Evolutionary conservation across 805 yeast species (phyloP).

Genomic region (Saturnispora mendoncae): DNA sequence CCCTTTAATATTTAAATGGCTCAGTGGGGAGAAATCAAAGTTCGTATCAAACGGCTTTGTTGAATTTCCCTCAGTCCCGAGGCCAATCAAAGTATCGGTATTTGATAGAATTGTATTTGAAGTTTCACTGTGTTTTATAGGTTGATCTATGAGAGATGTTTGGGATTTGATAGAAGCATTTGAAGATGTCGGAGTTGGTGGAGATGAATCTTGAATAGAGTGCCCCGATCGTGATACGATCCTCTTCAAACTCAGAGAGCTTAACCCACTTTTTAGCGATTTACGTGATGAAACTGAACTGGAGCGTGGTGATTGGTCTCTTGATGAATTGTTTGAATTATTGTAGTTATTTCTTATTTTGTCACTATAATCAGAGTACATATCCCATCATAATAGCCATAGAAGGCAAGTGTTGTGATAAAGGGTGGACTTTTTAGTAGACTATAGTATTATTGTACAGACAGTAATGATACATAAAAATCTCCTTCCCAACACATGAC

Average conservation of each 20-base stretch:
- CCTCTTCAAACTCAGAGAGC: conserved; percentile 2
- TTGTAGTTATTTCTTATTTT: not conserved
- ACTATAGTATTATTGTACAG: too few species aligned
- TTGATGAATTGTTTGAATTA: not conserved
- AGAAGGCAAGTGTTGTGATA: too few species aligned
- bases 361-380: not conserved
- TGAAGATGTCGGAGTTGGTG: not conserved
- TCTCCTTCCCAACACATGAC: too few species aligned
- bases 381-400: too few species aligned
- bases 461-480: too few species aligned
- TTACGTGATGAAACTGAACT: not conserved
- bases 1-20: not conserved
- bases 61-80: too few species aligned
- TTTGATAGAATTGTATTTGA: not conserved
- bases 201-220: not conserved
- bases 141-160: not conserved
- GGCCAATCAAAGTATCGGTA: not conserved
- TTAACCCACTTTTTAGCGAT: not conserved
- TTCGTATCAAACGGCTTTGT: not conserved
- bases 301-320: not conserved
- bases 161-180: not conserved
- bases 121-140: not conserved
- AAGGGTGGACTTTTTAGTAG: too few species aligned
- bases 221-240: conserved; percentile 6
- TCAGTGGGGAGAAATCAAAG: not conserved